These are phyloP conservation scores for Boletus fagicola DNA, from an alignment of 768 basidiomycete species.

Conservation along the genomic window DNA sequence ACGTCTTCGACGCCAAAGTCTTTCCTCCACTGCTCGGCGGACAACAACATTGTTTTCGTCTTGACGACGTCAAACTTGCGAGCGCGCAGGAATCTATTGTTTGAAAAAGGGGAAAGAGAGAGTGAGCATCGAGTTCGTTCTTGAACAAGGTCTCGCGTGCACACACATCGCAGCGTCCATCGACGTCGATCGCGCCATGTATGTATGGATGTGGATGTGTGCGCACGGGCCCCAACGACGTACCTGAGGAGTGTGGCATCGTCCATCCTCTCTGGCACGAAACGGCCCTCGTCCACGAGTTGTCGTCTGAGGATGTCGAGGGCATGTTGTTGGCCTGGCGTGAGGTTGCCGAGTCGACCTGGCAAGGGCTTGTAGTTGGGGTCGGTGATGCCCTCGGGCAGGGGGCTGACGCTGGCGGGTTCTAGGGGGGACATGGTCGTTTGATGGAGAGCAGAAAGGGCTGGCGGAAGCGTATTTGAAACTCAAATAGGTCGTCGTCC, in stretches of 20 bases:
- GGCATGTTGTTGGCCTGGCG: conserved; percentile 54
- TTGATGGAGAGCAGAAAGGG: neutral
- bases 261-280: conserved; percentile 64
- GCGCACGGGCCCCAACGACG: conserved; percentile 14
- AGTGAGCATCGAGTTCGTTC: neutral
- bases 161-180: conserved; percentile 5
- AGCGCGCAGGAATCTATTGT: conserved; percentile 79
- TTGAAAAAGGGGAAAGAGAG: neutral
- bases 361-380: conserved; percentile 64
- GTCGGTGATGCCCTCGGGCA: conserved; percentile 61
- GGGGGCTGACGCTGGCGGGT: conserved; percentile 51
- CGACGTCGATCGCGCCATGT: conserved; percentile 12
- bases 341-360: conserved; percentile 80
- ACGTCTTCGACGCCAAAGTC: conserved; percentile 81
- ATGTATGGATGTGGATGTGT: neutral
- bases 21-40: conserved; percentile 86
- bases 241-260: conserved; percentile 69
- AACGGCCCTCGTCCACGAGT: conserved; percentile 56
- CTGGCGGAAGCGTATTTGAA: conserved; percentile 4
- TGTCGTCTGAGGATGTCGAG: conserved; percentile 69
- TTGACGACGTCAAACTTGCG: conserved; percentile 85
- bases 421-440: conserved; percentile 30
- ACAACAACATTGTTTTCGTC: conserved; percentile 81
- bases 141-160: too few species aligned
- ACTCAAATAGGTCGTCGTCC: conserved; percentile 12